A percentile compares a stretch with the other conserved stretches of the same genome.
These are phyloP conservation scores for Trichoderma sp. DNA, from an alignment of 2,329 filamentous ascomycete genomes.

Conservation along the genomic window DNA sequence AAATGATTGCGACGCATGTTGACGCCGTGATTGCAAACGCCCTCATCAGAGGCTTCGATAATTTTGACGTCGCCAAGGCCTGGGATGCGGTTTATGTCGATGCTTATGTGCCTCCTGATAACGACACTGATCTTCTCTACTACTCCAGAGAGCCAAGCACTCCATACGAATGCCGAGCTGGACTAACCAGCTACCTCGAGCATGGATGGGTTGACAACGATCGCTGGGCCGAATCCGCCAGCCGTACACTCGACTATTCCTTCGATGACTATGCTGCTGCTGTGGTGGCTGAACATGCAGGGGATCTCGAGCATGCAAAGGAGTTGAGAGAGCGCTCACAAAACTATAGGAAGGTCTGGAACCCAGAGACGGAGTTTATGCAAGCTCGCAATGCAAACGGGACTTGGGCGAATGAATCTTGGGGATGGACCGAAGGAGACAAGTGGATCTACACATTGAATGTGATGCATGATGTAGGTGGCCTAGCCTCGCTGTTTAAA, in stretches of 20 bases:
- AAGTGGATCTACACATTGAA: conserved; percentile 51
- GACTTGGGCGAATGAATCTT: conserved; percentile 41
- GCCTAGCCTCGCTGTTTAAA: conserved; percentile 41
- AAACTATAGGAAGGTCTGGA: conserved; percentile 44
- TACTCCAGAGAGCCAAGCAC: conserved; percentile 46
- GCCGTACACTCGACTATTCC: conserved; percentile 46
- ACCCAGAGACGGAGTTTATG: conserved; percentile 45
- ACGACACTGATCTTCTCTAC: conserved; percentile 43
- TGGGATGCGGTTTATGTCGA: conserved; percentile 45
- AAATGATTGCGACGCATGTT: conserved; percentile 49
- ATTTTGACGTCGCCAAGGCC: conserved; percentile 42
- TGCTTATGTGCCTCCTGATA: conserved; percentile 43
- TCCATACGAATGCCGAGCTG: conserved; percentile 44
- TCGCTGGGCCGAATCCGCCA: conserved; percentile 45
- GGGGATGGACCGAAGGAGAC: conserved; percentile 50
- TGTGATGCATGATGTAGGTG: conserved; percentile 45
- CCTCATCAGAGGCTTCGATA: conserved; percentile 40
- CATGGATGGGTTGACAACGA: conserved; percentile 48
- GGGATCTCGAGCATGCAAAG: conserved; percentile 31
- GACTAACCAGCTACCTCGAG: conserved; percentile 42
- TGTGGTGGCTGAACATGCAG: conserved; percentile 38
- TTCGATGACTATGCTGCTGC: conserved; percentile 46
- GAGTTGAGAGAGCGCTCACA: conserved; percentile 36
- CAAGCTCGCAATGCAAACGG: conserved; percentile 46
- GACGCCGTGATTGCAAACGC: conserved; percentile 49